These are phyloP conservation scores for Wickerhamomyces canadensis DNA, from an alignment of 805 yeast species.

Conservation along the genomic window DNA sequence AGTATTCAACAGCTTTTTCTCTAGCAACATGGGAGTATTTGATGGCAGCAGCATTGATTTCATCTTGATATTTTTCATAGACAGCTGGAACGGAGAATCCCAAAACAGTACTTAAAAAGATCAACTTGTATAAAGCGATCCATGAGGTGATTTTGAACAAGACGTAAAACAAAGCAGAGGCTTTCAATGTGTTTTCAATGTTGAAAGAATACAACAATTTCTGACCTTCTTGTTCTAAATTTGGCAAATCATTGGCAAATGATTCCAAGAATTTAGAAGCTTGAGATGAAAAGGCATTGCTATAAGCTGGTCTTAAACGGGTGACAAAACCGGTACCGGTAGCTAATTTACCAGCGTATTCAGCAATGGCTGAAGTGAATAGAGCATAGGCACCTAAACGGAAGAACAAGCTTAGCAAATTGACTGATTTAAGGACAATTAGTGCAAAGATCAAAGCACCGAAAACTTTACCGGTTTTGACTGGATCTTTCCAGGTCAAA, in stretches of 20 bases:
- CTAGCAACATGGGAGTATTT: constrained; percentile 40
- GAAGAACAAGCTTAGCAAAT: constrained; percentile 56
- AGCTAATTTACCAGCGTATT: constrained; percentile 65
- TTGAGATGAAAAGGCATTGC: constrained; percentile 30
- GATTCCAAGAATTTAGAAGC: constrained; percentile 38
- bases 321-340: constrained; percentile 79
- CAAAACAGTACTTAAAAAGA: constrained; percentile 48
- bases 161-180: constrained; percentile 61
- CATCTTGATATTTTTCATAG: constrained; percentile 68
- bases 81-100: constrained; percentile 73
- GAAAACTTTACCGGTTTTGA: constrained; percentile 69
- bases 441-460: constrained; percentile 54
- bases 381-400: constrained; percentile 55
- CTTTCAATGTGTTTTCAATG: constrained; percentile 66
- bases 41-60: constrained; percentile 63
- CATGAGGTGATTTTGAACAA: constrained; percentile 68
- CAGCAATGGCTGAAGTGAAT: constrained; percentile 63
- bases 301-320: constrained; percentile 62
- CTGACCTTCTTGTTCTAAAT: constrained; percentile 48
- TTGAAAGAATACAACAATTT: constrained; percentile 61
- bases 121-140: constrained; percentile 66
- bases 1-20: constrained; percentile 41
- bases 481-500: constrained; percentile 73
- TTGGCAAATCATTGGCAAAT: constrained; percentile 39
- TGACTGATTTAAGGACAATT: constrained; percentile 55